Evolutionary conservation across 140 eudicot genomes (phyloP), one percentile per base, ranked within the genome.

Genomic region (Senecio squalidus): DNA sequence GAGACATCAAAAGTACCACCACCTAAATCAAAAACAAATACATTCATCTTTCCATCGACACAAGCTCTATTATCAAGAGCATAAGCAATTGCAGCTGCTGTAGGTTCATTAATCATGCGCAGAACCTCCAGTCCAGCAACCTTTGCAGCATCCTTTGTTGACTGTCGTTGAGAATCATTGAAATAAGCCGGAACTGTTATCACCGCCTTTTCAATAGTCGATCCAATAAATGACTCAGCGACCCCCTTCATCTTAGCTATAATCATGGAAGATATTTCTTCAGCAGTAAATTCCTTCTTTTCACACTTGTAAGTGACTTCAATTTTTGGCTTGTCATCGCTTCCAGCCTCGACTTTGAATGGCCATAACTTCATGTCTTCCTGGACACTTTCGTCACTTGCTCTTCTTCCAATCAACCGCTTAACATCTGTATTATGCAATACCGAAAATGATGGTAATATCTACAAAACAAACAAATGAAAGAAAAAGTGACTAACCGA

Each of bases 1-100:
- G 76, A 62, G 9, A 71, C 71, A 33, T 71, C 76, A 71, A 71
- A 62, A 25, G 76, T 71, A 6, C 76, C 76, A 31, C 76, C 76
- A 41, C 70, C 70, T 14, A 53, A 15, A n/a, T 71, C 71, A 54
- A 62, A 71, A 17, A 62, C 65, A 2, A 70, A 17, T 9, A 70
- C 65, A 41, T 62, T 61, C 76, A 53, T 61, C 48, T 70, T 51
- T 2, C 70, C 76, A 62, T 62, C 53, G 8, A 55, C 43, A 33
- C 54, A 3, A 8, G 71, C 58, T 36, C 66, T 71, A 10, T 63
- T 62, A 15, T 54, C 66, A 1, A 71, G 44, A 24, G 76, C 53
- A 45, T 71, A 71, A 1, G 71, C 76, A 0, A 71, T 55, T 2
- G 76, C 71, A 62, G 76, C 76, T 0, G 71, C 66, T 0, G 76